Conservation (phyloP, 2,329 filamentous ascomycete genomes). For the Mycocentrospora acerina region DNA sequence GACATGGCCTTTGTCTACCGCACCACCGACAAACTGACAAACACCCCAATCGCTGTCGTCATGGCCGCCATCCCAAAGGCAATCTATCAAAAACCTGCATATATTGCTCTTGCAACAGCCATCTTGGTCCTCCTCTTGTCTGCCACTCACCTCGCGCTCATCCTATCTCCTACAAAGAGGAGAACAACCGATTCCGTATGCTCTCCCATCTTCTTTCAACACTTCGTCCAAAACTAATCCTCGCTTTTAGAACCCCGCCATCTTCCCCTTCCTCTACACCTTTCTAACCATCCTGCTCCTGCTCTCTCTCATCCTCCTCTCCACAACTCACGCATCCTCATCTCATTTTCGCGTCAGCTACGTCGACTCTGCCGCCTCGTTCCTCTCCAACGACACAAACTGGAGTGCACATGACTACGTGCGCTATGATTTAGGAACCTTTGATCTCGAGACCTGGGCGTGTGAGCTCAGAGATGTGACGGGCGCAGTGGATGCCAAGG, state of each 20-base stretch:
- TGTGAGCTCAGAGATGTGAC: constrained; percentile 29
- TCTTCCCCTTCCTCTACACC: constrained; percentile 36
- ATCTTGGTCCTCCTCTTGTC: constrained; percentile 5
- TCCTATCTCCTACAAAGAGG: no score
- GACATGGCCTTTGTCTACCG: constrained; percentile 36
- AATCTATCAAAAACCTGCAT: constrained; percentile 25
- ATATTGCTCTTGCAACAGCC: constrained; percentile 5
- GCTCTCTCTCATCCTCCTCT: constrained; percentile 32
- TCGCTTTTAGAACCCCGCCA: constrained; percentile 18
- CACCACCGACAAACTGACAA: no score
- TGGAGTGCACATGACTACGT: constrained; percentile 14
- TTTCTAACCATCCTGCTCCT: constrained; percentile 34
- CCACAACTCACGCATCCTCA: constrained; percentile 30
- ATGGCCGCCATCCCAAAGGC: constrained; percentile 33
- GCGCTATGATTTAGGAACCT: constrained; percentile 36
- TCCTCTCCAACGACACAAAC: constrained; percentile 7
- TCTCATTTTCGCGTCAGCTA: constrained; percentile 31
- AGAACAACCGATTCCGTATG: no score
- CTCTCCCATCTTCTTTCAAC: no score
- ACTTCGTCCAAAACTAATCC: no score
- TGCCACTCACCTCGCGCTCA: no score
- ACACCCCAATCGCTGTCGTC: no score
- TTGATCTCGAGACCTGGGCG: constrained; percentile 40
- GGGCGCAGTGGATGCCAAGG: constrained; percentile 25
- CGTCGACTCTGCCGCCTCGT: constrained; percentile 9